phyloP scores from a whole-genome alignment of 2,329 filamentous ascomycete species.

The Aspergillus persii region DNA sequence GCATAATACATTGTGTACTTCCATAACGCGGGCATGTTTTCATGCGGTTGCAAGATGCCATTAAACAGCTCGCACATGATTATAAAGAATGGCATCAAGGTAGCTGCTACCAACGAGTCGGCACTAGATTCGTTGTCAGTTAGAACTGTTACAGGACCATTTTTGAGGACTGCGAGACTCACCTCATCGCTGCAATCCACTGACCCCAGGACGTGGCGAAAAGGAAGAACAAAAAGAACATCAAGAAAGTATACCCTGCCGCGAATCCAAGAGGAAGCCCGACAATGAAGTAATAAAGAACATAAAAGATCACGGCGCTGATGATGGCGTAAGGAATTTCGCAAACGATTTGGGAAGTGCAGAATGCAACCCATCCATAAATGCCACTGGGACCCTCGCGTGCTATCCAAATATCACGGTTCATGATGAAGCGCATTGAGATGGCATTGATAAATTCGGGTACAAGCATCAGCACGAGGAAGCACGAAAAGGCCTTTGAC shows the following conservation, averaged over 20 bases:
- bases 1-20: conserved; percentile 76
- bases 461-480: conserved; percentile 61
- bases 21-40: conserved; percentile 77
- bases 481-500: conserved; percentile 66
- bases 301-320: conserved; percentile 62
- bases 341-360: conserved; percentile 63
- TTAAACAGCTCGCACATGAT: conserved; percentile 84
- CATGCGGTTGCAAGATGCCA: conserved; percentile 75
- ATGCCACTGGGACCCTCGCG: conserved; percentile 68
- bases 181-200: conserved; percentile 70
- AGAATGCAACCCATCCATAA: conserved; percentile 70
- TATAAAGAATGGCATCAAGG: conserved; percentile 79
- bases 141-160: neutral
- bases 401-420: conserved; percentile 66
- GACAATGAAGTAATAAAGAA: conserved; percentile 69
- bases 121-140: conserved; percentile 18
- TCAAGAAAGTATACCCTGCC: conserved; percentile 69
- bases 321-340: conserved; percentile 67
- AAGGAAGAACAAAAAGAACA: conserved; percentile 70
- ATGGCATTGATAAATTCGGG: conserved; percentile 68
- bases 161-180: conserved; percentile 44
- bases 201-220: conserved; percentile 72
- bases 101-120: conserved; percentile 68
- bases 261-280: conserved; percentile 64
- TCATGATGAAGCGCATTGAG: conserved; percentile 68